A percentile compares a stretch with the other conserved stretches of the same genome.
Evolutionary conservation across 1,284 basidiomycete species (phyloP).

Genomic region (Ganoderma lucidum): DNA sequence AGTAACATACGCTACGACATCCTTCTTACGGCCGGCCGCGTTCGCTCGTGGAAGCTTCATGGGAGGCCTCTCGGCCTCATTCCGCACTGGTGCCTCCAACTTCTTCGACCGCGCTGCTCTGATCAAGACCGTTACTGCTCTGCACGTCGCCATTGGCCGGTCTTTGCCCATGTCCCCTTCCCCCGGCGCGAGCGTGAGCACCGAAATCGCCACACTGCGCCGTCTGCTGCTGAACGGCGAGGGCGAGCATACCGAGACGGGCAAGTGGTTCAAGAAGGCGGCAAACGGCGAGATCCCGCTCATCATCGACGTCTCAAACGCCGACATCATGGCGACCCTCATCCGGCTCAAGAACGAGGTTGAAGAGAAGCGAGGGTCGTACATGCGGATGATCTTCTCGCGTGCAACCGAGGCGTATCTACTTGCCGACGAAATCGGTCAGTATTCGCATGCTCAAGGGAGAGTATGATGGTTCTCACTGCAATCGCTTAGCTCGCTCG

Average conservation of each 20-base stretch:
- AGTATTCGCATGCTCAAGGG: conserved; percentile 2
- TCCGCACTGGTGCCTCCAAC: conserved; percentile 64
- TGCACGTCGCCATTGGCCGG: conserved; percentile 73
- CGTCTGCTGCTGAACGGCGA: conserved; percentile 57
- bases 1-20: conserved; percentile 68
- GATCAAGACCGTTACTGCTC: conserved; percentile 69
- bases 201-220: conserved; percentile 62
- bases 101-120: conserved; percentile 75
- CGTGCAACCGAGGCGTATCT: conserved; percentile 82
- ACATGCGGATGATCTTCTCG: conserved; percentile 70
- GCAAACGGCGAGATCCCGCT: conserved; percentile 56
- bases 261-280: conserved; percentile 62
- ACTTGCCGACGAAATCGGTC: conserved; percentile 73
- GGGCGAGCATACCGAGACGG: conserved; percentile 45
- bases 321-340: conserved; percentile 75
- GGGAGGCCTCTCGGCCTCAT: conserved; percentile 59
- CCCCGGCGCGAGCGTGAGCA: conserved; percentile 53
- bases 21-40: conserved; percentile 63
- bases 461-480: neutral
- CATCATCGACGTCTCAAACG: conserved; percentile 51
- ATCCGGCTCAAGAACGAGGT: conserved; percentile 78
- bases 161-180: conserved; percentile 41
- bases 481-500: conserved; percentile 45
- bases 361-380: conserved; percentile 63
- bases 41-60: conserved; percentile 69